Percentiles rank a stretch among this genome's conserved stretches.
Evolutionary conservation across 192 early-diverging fungal species (phyloP).

Genomic region (Podila minutissima): DNA sequence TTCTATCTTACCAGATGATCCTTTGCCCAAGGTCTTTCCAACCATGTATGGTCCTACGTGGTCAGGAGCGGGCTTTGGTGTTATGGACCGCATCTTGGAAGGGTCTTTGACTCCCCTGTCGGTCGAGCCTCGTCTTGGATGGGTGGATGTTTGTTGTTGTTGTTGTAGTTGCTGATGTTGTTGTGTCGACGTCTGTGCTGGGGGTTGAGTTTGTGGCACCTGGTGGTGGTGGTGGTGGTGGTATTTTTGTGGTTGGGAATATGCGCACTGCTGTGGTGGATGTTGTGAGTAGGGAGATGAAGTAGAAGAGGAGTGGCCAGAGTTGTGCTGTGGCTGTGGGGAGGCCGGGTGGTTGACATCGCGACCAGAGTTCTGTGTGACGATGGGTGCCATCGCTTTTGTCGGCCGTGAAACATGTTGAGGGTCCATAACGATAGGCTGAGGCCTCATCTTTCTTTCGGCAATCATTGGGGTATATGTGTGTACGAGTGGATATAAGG

Average conservation of each 20-base stretch:
- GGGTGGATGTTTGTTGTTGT: slow-evolving; percentile 9
- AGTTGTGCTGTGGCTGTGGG: slow-evolving; percentile 42
- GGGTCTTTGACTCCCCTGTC: slow-evolving; percentile 41
- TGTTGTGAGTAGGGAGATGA: slow-evolving; percentile 7
- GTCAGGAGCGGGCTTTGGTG: slow-evolving; percentile 32
- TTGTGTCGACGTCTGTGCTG: not conserved
- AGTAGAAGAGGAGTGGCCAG: slow-evolving; percentile 8
- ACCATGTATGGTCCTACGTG: slow-evolving; percentile 61
- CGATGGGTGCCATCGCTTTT: not conserved
- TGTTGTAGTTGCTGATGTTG: not conserved
- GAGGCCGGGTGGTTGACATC: slow-evolving; percentile 26
- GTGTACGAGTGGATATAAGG: not conserved
- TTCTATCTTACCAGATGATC: slow-evolving; percentile 58
- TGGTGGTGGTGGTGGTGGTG: slow-evolving; percentile 2
- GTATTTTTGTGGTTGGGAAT: not conserved
- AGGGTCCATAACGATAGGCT: slow-evolving; percentile 23
- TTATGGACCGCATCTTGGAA: slow-evolving; percentile 22
- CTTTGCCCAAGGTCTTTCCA: slow-evolving; percentile 62
- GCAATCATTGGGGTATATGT: slow-evolving; percentile 16
- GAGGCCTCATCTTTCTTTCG: slow-evolving; percentile 26
- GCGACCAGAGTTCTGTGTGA: slow-evolving; percentile 5
- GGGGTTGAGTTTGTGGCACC: not conserved
- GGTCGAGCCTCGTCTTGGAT: slow-evolving; percentile 23
- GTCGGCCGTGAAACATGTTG: slow-evolving; percentile 11
- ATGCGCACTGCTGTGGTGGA: not conserved